Base-by-base conservation (phyloP, 73 alveolate species). In the Halteria grandinella region DNA sequence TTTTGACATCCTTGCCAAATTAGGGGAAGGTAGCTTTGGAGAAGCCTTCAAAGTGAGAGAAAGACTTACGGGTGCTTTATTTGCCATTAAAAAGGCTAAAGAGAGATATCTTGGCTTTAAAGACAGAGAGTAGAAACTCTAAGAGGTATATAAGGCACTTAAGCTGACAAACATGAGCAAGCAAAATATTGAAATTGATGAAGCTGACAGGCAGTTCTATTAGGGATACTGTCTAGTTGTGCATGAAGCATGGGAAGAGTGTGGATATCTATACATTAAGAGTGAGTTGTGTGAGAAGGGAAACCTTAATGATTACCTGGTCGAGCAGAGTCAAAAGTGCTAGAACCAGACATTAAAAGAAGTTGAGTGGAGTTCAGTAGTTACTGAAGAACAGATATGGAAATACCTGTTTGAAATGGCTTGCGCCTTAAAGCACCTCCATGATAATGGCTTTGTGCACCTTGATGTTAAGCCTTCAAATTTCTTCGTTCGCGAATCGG, bases 231-330 rank as follows among this genome's bases (percentile, higher is more conserved):
- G 78, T 39, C 29, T 79, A 7, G 48, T 52, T 31, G 43, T 50
- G 2, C 34, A 34, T 51, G 78, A 66, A 49, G 90, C 90, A 0
- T 79, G 90, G 90, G 90, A 79, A 69, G 90, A 79, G 41, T 31
- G 32, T 25, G 90, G 90, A 14, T 25, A 79, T 27, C 53, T 79
- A 5, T 69, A 23, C 31, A 79, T 77, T 15, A 33, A 45, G 14
- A 51, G 72, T 20, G 90, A 79, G 37, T 69, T 45, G 47, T 79
- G 90, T 17, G 83, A 66, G 18, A 69, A 53, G 33, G 90, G 90
- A 5, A 79, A 66, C 27, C 45, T 79, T 14, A 57, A 45, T 18
- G 69, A 64, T n/a, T 78, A 49, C 24, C 51, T 78, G 18, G 76
- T 51, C 6, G 69, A 49, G 17, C 54, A 31, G 5, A 50, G 31